phyloP scores from a whole-genome alignment of 179 eudicot genomes.

The Silene noctiflora region DNA sequence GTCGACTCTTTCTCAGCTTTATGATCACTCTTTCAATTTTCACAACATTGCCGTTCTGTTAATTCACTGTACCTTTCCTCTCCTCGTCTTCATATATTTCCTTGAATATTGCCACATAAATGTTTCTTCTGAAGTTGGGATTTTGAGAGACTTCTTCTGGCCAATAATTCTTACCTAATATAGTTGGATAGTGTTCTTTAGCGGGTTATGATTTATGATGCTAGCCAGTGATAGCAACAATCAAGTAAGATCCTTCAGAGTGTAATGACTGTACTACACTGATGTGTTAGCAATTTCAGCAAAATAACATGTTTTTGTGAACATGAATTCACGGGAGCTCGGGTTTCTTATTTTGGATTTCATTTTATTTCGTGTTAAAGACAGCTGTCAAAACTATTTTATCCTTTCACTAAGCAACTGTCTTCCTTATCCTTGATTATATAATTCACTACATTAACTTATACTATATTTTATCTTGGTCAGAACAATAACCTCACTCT shows the following conservation, averaged over 20 bases:
- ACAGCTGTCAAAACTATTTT: not conserved
- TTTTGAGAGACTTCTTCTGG: not conserved
- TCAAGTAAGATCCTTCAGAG: not conserved
- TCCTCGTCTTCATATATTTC: not conserved
- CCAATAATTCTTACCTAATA: not conserved
- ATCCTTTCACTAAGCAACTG: not conserved
- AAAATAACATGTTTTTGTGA: slow-evolving; percentile 1
- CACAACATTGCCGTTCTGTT: not conserved
- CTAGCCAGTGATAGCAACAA: not conserved
- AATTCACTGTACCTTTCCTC: not conserved
- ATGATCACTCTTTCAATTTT: not conserved
- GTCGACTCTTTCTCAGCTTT: slow-evolving; percentile 6
- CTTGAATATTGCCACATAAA: not conserved
- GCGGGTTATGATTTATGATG: not conserved
- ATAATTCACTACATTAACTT: not conserved
- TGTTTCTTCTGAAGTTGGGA: not conserved
- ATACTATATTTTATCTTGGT: not conserved
- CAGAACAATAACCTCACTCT: not conserved
- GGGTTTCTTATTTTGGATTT: not conserved
- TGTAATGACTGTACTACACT: not conserved
- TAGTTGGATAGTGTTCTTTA: not conserved
- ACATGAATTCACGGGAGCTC: not conserved
- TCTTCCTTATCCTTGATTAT: not conserved
- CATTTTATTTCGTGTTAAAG: not conserved
- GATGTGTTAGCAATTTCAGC: not conserved